A percentile compares a stretch with the other conserved stretches of the same genome.
Conservation (phyloP, 768 basidiomycete genomes). For the Royoungia palumana region DNA sequence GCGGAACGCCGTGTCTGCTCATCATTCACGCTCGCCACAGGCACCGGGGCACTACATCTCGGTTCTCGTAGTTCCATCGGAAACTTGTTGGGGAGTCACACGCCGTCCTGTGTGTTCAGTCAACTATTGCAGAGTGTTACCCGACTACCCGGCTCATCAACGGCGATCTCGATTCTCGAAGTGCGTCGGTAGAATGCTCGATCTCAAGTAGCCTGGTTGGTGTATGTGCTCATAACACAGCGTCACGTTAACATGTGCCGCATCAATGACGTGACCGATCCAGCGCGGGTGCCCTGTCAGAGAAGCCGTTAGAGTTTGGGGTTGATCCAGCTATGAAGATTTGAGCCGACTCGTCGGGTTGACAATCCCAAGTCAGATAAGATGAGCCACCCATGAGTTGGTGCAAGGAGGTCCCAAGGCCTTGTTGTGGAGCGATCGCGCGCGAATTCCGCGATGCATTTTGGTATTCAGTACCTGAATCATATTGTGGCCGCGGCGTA, state of each 20-base stretch:
- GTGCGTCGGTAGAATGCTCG: background rate
- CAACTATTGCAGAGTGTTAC: background rate
- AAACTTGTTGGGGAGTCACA: constrained; percentile 17
- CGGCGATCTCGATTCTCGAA: background rate
- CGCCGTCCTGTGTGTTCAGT: background rate
- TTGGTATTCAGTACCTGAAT: too few species aligned
- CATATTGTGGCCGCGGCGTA: too few species aligned
- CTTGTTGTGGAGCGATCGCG: constrained; percentile 13
- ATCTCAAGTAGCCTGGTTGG: background rate
- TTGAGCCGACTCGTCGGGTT: too few species aligned
- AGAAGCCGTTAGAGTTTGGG: background rate
- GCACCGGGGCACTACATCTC: constrained; percentile 24
- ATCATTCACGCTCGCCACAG: constrained; percentile 28
- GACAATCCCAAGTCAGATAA: too few species aligned
- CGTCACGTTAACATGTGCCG: too few species aligned
- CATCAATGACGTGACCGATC: background rate
- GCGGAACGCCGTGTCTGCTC: constrained; percentile 24
- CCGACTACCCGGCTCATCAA: too few species aligned
- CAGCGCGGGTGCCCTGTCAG: background rate
- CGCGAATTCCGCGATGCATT: background rate
- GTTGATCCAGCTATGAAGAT: too few species aligned
- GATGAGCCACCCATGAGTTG: too few species aligned
- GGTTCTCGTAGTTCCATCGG: constrained; percentile 23
- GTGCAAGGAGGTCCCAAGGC: background rate
- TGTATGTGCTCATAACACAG: background rate